A percentile compares a stretch with the other conserved stretches of the same genome.
These are phyloP conservation scores for Ampelocalamus luodianensis DNA, from an alignment of 176 grass and related monocot genomes.

Conservation along the genomic window DNA sequence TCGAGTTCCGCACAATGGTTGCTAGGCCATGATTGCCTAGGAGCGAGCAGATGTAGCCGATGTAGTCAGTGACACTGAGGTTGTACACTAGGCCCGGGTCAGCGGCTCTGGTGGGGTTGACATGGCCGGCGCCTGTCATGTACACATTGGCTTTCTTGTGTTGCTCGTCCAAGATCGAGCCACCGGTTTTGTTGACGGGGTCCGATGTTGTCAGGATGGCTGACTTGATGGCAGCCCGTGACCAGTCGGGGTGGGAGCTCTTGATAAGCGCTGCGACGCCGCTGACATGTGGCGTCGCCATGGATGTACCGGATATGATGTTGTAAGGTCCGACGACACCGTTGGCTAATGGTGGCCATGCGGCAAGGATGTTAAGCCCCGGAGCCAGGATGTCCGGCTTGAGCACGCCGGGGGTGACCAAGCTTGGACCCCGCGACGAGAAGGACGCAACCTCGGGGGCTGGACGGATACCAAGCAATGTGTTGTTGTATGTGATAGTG, in stretches of 20 bases:
- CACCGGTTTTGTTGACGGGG: background rate
- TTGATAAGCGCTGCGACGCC: conserved; percentile 57
- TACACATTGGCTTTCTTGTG: background rate
- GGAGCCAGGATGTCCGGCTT: conserved; percentile 66
- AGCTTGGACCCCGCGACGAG: conserved; percentile 56
- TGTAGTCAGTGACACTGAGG: conserved; percentile 37
- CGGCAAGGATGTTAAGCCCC: conserved; percentile 59
- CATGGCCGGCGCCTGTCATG: conserved; percentile 50
- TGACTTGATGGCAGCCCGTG: conserved; percentile 49
- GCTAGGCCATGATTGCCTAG: background rate
- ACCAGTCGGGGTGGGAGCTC: conserved; percentile 43
- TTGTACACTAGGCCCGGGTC: conserved; percentile 59
- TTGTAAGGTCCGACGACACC: background rate
- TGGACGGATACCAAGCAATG: conserved; percentile 28
- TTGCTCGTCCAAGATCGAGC: conserved; percentile 38
- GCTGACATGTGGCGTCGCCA: conserved; percentile 54
- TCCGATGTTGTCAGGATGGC: conserved; percentile 59
- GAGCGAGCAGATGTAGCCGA: conserved; percentile 40
- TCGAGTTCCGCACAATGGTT: background rate
- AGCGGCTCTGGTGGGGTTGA: conserved; percentile 35
- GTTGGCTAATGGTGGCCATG: conserved; percentile 1
- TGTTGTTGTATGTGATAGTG: conserved; percentile 18
- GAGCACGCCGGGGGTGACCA: conserved; percentile 17
- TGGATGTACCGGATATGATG: conserved; percentile 59
- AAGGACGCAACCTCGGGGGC: conserved; percentile 35